Evolutionary conservation across 2,329 filamentous ascomycete genomes (phyloP), one percentile per base, ranked within the genome.

Genomic region (Zalaria obscura): DNA sequence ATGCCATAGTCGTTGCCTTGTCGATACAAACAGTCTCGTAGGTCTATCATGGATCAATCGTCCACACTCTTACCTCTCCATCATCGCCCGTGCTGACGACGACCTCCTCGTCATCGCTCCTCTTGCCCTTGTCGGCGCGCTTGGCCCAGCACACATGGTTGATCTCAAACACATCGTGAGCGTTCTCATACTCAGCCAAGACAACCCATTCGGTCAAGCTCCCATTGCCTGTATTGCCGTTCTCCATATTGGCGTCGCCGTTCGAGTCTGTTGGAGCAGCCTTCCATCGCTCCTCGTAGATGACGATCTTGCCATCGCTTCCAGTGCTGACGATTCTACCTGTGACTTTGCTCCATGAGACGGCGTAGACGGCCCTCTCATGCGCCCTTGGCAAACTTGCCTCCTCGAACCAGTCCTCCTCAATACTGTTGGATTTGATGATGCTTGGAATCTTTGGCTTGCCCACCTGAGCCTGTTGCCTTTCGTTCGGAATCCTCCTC

Each of bases 11-110:
- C 18, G 18, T 18, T 18, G 18, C 18, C 18, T 18, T 18, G 18
- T 18, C 18, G 18, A 18, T 18, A 18, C 18, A 18, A 18, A 18
- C 18, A 18, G 18, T 18, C 18, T 18, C 18, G 18, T 18, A 18
- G 18, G 18, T 18, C 18, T 18, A 18, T 18, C 29, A 32, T 7
- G 29, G 29, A 38, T 61, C 58, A 28, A 85, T 55, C 47, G 75
- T 72, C 89, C 91, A 98, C 1, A 88, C 78, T 54, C 81, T 80
- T 27, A 95, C 82, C 40, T 82, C 70, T 0, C 91, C 91, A 62
- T 96, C 88, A 58, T 98, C 91, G 0, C 89, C 91, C 0, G 88
- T 94, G 10, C 83, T 91, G 18, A 96, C 68, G 37, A 98, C 68
- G 58, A 95, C 81, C 63, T 96, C 89, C 52, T 94, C 85, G 25